Evolutionary conservation across 805 yeast genomes (phyloP), one percentile per base, ranked within the genome.

Genomic region (Cyberlindnera japonica): DNA sequence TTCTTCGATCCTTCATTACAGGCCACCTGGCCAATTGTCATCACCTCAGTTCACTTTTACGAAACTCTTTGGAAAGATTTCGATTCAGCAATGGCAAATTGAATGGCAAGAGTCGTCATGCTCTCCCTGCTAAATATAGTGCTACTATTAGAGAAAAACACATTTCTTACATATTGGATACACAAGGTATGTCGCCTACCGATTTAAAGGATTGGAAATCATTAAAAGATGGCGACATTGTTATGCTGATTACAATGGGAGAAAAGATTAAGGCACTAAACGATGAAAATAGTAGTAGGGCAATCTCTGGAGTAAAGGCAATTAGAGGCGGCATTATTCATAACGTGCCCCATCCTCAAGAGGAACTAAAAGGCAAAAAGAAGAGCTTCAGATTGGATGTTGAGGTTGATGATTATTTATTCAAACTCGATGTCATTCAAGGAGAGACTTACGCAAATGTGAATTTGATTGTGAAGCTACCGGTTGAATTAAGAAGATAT

Each of bases 391-490:
- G 19, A 6, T 3, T 35, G 3, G n/a, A 25, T 16, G 24, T 30
- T 18, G 18, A 10, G 7, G 31, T 38, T 6, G 24, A 34, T 29
- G 16, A 37, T 19, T 9, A 7, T n/a, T 3, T 17, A 10, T 26
- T 31, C 6, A 28, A 24, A 11, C 13, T 10, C 7, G 21, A 27
- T 22, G 31, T 24, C 14, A 21, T 25, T 7, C 4, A 8, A 22
- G 24, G n/a, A 4, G 33, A 43, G 22, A 16, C 11, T 13, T 33
- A 22, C 45, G 41, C 35, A 27, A 38, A 35, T 8, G 46, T 44
- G 35, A 64, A 64, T 33, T 41, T 53, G n/a, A 31, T 65, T 6
- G 39, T 65, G 10, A 56, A 62, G 23, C 38, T 51, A 1, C 54
- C 55, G 3, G 20, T 6, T 6, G 14, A 9, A 6, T 12, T 25